phyloP scores from a whole-genome alignment of 352 stramenopile species.

The Elongisporangium anandrum region DNA sequence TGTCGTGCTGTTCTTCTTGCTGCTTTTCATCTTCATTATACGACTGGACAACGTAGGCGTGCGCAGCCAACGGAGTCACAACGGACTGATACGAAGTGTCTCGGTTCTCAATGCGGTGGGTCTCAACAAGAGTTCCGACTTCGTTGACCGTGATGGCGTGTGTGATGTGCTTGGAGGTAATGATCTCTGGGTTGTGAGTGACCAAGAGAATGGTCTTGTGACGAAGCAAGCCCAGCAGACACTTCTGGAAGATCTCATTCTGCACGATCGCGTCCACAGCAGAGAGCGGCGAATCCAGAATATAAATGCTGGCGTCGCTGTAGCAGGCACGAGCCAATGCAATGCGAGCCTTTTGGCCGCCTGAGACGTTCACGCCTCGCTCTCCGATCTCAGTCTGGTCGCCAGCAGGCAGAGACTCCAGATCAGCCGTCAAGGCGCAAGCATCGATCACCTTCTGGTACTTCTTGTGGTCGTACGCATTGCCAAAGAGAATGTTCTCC shows the following conservation, averaged over 20 bases:
- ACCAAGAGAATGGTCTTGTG: conserved; percentile 86
- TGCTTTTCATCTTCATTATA: neutral
- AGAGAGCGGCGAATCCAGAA: conserved; percentile 42
- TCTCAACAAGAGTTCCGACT: conserved; percentile 12
- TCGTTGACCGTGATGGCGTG: conserved; percentile 16
- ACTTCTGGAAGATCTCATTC: conserved; percentile 86
- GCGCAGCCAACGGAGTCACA: conserved; percentile 15
- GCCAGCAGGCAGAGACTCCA: conserved; percentile 56
- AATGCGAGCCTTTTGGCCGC: conserved; percentile 58
- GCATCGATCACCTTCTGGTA: conserved; percentile 56
- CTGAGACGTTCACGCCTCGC: conserved; percentile 53
- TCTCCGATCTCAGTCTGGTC: conserved; percentile 73
- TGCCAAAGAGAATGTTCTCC: conserved; percentile 92
- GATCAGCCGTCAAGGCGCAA: conserved; percentile 62
- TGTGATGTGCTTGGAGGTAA: conserved; percentile 23
- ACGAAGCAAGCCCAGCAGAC: conserved; percentile 30
- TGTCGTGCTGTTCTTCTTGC: neutral
- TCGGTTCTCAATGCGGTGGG: conserved; percentile 3
- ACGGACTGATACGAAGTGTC: conserved; percentile 11
- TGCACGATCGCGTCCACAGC: conserved; percentile 87
- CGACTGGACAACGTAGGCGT: conserved; percentile 2
- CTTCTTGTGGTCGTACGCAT: conserved; percentile 37
- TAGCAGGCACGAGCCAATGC: conserved; percentile 62
- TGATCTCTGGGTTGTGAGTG: conserved; percentile 86
- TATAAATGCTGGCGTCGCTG: conserved; percentile 31